Base-by-base conservation (phyloP, 108 stramenopile species). In the Epithemia pelagica region DNA sequence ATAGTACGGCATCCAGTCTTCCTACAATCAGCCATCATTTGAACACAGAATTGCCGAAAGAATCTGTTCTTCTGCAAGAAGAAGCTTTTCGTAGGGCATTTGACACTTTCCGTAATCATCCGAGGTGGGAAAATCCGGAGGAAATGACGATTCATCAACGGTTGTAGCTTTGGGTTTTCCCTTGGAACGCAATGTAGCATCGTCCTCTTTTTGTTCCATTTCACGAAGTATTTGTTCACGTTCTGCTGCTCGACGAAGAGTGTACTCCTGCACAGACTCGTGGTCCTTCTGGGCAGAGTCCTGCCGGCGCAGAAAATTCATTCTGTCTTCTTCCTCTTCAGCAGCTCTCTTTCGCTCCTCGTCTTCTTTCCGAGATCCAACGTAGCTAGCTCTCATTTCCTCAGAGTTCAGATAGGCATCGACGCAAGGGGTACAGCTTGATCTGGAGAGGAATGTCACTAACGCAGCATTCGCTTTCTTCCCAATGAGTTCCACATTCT, bases 391-490 rank as follows among this genome's bases (percentile, higher is more conserved):
- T 64, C 91, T 69, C 91, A 92, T 86, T 60, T 75, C 79, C 28
- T 82, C 75, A 61, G 84, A 87, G 20, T 66, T 64, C 18, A 64
- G 53, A 70, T 88, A 92, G 0, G 66, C 68, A 51, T 92, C 84
- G 0, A 92, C 88, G 60, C 88, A 89, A 10, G 87, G 86, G 20
- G 54, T 61, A 69, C 88, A 89, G 65, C 88, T 89, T 7, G 72
- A 65, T 1, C 65, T 65, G 64, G 80, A 37, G 2, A 21, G 30
- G 78, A 92, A 92, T 28, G 87, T 88, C 2, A 89, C 81, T 19
- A 92, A 70, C 0, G 91, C 91, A 54, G 79, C 58, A 66, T 92
- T 92, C 2, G 88, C 91, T 64, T 90, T 92, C 46, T 53, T 72
- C 1, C 91, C 91, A 2, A 92, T 59, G 32, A 90, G 31, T 71